Conservation (phyloP, 2,329 filamentous ascomycete genomes). For the Aspergillus ustus region DNA sequence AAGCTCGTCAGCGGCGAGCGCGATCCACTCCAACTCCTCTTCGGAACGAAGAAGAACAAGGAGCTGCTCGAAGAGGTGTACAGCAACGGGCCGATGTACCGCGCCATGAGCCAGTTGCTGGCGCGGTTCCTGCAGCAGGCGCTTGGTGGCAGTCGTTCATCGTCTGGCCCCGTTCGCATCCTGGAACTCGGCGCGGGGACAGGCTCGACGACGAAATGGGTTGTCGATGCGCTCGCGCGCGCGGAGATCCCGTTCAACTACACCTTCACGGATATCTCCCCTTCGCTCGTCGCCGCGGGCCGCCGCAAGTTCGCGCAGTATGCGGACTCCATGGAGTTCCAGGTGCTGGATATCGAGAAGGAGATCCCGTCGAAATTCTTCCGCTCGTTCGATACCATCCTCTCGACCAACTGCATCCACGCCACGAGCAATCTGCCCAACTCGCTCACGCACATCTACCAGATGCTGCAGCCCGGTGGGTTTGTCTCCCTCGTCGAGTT, state of each 20-base stretch:
- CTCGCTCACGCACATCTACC: constrained; percentile 27
- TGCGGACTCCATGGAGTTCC: constrained; percentile 27
- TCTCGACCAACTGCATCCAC: constrained; percentile 40
- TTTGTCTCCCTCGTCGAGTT: constrained; percentile 37
- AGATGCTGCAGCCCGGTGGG: constrained; percentile 35
- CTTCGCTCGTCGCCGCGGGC: constrained; percentile 37
- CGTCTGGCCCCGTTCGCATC: constrained; percentile 35
- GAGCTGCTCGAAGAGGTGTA: constrained; percentile 42
- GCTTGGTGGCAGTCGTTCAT: neutral
- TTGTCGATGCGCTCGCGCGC: constrained; percentile 30
- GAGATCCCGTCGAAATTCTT: constrained; percentile 23
- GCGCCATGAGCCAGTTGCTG: neutral
- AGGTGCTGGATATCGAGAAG: constrained; percentile 33
- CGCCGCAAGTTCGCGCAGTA: constrained; percentile 33
- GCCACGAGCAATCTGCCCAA: constrained; percentile 30
- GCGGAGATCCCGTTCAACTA: constrained; percentile 39
- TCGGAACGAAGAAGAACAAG: constrained; percentile 39
- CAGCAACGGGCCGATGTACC: constrained; percentile 28
- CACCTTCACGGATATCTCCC: constrained; percentile 44
- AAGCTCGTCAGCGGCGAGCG: constrained; percentile 33
- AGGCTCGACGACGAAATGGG: constrained; percentile 39
- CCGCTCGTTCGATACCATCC: constrained; percentile 29
- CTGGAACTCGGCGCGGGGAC: constrained; percentile 46
- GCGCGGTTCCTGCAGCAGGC: neutral
- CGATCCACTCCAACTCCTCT: constrained; percentile 45